Evolutionary conservation across 2,329 filamentous ascomycete species (phyloP).

Genomic region (Chaetomiaceae sp.): DNA sequence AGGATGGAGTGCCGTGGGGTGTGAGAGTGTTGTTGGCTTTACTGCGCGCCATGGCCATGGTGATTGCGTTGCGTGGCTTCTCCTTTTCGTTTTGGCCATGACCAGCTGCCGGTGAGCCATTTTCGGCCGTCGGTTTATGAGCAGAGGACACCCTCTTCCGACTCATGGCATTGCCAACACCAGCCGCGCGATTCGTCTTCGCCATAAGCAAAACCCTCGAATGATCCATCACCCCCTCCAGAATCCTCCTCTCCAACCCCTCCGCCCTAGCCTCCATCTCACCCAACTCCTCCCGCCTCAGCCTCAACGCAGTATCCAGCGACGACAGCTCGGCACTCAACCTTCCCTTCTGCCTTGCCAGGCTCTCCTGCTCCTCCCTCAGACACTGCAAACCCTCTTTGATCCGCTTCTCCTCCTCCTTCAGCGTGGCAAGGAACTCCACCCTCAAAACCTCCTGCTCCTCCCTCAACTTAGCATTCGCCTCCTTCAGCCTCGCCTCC

Average conservation of each 20-base stretch:
- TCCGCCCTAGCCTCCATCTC: constrained; percentile 89
- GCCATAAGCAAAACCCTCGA: constrained; percentile 84
- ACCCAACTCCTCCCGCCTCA: constrained; percentile 85
- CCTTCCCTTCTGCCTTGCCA: constrained; percentile 72
- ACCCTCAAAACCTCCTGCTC: constrained; percentile 23
- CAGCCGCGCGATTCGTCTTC: constrained; percentile 46
- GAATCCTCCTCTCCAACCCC: constrained; percentile 80
- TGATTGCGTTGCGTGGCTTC: constrained; percentile 40
- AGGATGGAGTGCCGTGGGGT: constrained; percentile 47
- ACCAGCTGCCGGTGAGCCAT: constrained; percentile 7
- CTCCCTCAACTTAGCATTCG: constrained; percentile 19
- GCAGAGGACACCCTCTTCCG: constrained; percentile 47
- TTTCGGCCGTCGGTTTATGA: constrained; percentile 35
- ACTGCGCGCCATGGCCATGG: constrained; percentile 52
- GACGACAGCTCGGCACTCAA: constrained; percentile 83
- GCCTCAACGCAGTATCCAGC: constrained; percentile 81
- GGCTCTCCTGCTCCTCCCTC: constrained; percentile 66
- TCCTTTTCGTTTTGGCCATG: constrained; percentile 23
- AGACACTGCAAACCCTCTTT: constrained; percentile 54
- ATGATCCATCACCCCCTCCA: constrained; percentile 95
- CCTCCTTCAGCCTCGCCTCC: constrained; percentile 22
- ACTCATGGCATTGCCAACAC: constrained; percentile 40
- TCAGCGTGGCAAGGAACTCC: constrained; percentile 41
- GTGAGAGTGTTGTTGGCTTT: constrained; percentile 36
- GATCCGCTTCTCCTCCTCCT: constrained; percentile 50